phyloP scores from a whole-genome alignment of 2,329 filamentous ascomycete species.

The Huntiella bhutanensis region DNA sequence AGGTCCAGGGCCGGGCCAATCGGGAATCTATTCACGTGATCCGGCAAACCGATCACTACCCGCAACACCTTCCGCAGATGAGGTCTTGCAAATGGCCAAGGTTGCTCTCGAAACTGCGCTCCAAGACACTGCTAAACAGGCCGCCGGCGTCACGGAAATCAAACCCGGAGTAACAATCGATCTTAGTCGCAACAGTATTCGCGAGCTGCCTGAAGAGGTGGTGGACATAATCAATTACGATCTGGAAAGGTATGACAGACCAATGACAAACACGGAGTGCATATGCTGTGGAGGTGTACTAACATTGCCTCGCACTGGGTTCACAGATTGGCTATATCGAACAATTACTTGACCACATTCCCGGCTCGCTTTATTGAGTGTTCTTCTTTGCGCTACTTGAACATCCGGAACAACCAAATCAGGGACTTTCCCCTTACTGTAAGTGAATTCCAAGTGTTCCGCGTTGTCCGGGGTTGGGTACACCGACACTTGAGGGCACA shows the following conservation, averaged over 20 bases:
- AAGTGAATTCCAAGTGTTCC: conserved; percentile 14
- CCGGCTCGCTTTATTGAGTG: conserved; percentile 57
- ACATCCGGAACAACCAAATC: conserved; percentile 59
- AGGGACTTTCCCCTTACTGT: conserved; percentile 40
- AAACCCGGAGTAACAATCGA: conserved; percentile 62
- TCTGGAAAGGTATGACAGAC: conserved; percentile 41
- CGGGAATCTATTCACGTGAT: not conserved
- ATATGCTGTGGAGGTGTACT: conserved; percentile 6
- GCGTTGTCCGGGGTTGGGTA: not conserved
- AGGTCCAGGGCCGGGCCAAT: conserved; percentile 14
- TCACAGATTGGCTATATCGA: conserved; percentile 55
- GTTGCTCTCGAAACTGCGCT: conserved; percentile 50
- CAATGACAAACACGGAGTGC: not conserved
- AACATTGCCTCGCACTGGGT: not conserved
- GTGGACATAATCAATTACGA: conserved; percentile 58
- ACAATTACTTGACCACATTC: conserved; percentile 55
- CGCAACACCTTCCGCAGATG: conserved; percentile 22
- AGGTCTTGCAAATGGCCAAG: conserved; percentile 46
- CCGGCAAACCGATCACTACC: conserved; percentile 21
- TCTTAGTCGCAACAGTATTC: conserved; percentile 56
- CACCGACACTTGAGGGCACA: not conserved
- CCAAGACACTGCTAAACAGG: conserved; percentile 43
- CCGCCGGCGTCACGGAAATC: conserved; percentile 34
- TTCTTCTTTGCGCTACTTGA: conserved; percentile 59
- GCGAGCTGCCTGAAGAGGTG: conserved; percentile 51